Base-by-base conservation (phyloP, 2,329 filamentous ascomycete genomes). In the Septoria linicola region DNA sequence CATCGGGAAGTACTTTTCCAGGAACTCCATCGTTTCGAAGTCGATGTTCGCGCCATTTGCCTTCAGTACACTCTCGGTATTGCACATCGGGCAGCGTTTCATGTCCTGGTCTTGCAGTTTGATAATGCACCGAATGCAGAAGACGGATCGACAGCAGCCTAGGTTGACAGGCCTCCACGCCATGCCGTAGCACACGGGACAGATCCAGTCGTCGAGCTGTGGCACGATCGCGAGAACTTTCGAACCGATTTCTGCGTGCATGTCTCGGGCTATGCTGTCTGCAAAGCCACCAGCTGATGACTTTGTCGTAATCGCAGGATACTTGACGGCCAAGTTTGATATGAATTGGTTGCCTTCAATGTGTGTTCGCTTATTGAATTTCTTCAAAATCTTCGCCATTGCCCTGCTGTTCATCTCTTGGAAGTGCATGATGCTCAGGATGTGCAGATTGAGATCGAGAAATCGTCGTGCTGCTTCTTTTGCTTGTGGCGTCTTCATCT, bases 321-420 rank as follows among this genome's bases (percentile, higher is more conserved):
- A 64, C 17, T 59, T 59, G 41, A 53, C 49, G 19, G 58, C 49
- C 11, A 68, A 53, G 10, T 53, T 58, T 2, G 54, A 55, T 34
- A 65, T 47, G 43, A 67, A 67, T 5, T 53, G 30, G 20, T 65
- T 54, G 8, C 60, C 83, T 20, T 85, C 83, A 16, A 95, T 75
- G 1, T 85, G 82, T 1, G 89, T 95, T 52, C 83, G 81, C 70
- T 95, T 95, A 70, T 93, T 88, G 66, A 95, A 95, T 83, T 90
- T 95, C 69, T 95, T 95, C 46, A 95, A 72, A 44, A 95, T 95
- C 69, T 95, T 95, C 27, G 75, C 75, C 62, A 93, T 82, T 1
- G 89, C 89, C 23, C 80, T 80, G 58, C 82, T 81, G 63, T 95
- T 95, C 58, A 95, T 83, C 65, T 93, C 89, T 63, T 91, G 88